These are phyloP conservation scores for Aspergillus bertholletiae DNA, from an alignment of 495 filamentous ascomycete species.

Conservation along the genomic window DNA sequence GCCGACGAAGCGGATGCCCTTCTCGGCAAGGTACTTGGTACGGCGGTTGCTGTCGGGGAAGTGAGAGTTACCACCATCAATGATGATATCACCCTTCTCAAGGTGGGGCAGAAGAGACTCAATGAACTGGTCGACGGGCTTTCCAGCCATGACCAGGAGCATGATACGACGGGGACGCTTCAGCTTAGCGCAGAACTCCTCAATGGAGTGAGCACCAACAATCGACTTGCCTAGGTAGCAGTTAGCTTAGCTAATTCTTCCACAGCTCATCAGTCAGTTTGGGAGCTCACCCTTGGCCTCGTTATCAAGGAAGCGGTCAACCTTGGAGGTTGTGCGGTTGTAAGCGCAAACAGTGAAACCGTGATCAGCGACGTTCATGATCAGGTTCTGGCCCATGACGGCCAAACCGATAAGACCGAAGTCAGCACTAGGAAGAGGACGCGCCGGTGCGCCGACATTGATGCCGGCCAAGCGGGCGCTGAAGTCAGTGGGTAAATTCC, in stretches of 20 bases:
- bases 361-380: conserved; percentile 96
- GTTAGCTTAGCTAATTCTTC: background rate
- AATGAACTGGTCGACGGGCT: conserved; percentile 98
- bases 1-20: conserved; percentile 95
- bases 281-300: conserved; percentile 74
- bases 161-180: conserved; percentile 96
- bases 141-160: conserved; percentile 97
- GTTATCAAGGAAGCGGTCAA: conserved; percentile 90
- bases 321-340: conserved; percentile 97
- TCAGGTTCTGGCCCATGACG: conserved; percentile 98
- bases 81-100: conserved; percentile 95
- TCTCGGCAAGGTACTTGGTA: conserved; percentile 73
- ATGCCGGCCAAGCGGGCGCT: conserved; percentile 87
- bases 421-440: conserved; percentile 60
- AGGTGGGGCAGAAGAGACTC: conserved; percentile 86
- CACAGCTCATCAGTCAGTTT: background rate
- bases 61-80: conserved; percentile 98
- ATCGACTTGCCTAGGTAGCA: conserved; percentile 73
- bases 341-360: conserved; percentile 93
- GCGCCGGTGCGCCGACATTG: conserved; percentile 66
- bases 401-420: conserved; percentile 99
- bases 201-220: conserved; percentile 85
- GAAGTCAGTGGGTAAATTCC: conserved; percentile 58
- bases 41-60: conserved; percentile 98
- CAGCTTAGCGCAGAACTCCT: conserved; percentile 93